A percentile compares a stretch with the other conserved stretches of the same genome.
Evolutionary conservation across 495 filamentous ascomycete genomes (phyloP).

Genomic region (Thozetella sp.): DNA sequence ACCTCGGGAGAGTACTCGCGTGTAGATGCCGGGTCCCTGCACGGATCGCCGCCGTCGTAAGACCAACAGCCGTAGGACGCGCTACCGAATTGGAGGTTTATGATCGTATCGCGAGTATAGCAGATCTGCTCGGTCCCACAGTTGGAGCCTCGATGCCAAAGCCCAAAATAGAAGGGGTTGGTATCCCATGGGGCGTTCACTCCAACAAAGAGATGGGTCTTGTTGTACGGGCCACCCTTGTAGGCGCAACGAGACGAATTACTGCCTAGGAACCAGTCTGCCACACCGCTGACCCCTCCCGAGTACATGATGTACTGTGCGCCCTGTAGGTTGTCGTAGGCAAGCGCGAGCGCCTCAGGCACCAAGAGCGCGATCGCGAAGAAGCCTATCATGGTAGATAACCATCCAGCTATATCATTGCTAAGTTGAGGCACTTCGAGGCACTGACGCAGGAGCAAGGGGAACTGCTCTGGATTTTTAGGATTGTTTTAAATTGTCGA

Average conservation of each 20-base stretch:
- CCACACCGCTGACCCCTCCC: not conserved
- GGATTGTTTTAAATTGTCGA: no score
- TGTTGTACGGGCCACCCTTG: not conserved
- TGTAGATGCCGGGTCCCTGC: not conserved
- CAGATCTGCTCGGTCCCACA: not conserved
- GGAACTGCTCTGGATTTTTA: no score
- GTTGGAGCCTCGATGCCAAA: not conserved
- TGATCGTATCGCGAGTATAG: not conserved
- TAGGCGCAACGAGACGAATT: not conserved
- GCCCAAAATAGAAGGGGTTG: not conserved
- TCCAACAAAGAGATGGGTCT: not conserved
- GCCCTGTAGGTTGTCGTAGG: not conserved
- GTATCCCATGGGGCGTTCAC: not conserved
- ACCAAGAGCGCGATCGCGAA: not conserved
- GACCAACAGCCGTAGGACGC: not conserved
- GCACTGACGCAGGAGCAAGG: no score
- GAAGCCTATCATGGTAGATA: no score
- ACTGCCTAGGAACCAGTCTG: not conserved
- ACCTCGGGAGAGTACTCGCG: not conserved
- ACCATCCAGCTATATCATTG: no score
- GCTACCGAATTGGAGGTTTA: not conserved
- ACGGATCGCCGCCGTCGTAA: not conserved
- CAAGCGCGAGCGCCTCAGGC: not conserved
- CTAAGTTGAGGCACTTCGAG: no score
- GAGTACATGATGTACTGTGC: not conserved